These are phyloP conservation scores for Schizonepeta tenuifolia DNA, from an alignment of 257 asterid species.

Conservation along the genomic window DNA sequence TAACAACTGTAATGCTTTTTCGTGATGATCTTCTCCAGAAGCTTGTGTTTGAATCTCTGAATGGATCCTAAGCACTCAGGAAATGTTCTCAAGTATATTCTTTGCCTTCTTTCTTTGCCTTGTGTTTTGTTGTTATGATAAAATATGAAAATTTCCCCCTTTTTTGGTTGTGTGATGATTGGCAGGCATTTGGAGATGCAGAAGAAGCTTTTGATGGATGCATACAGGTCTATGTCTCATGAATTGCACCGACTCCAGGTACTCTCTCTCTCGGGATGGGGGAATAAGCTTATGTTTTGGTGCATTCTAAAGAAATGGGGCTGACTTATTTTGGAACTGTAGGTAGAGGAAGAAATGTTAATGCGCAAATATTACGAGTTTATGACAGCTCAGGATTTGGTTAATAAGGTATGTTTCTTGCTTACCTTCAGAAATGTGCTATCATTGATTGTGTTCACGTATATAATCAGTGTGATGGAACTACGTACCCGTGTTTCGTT, in stretches of 20 bases:
- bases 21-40: too few relatives aligned
- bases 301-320: not conserved
- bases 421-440: not conserved
- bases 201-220: slow-evolving; percentile 65
- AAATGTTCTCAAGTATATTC: slow-evolving; percentile 7
- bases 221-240: slow-evolving; percentile 67
- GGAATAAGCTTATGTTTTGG: not conserved
- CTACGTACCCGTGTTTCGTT: not conserved
- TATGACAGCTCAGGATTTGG: slow-evolving; percentile 70
- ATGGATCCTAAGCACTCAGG: slow-evolving; percentile 28
- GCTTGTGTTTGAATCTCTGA: not conserved
- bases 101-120: not conserved
- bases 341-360: slow-evolving; percentile 94
- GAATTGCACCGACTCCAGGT: slow-evolving; percentile 86
- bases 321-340: slow-evolving; percentile 33
- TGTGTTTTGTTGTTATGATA: not conserved
- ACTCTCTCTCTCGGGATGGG: not conserved
- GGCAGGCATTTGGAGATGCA: slow-evolving; percentile 89
- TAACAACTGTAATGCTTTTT: too few relatives aligned
- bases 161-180: not conserved
- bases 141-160: too few relatives aligned
- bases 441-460: not conserved
- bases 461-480: not conserved
- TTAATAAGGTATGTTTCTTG: slow-evolving; percentile 45
- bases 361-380: slow-evolving; percentile 87